A percentile compares a stretch with the other conserved stretches of the same genome.
These are phyloP conservation scores for Podosphaera xanthii DNA, from an alignment of 2,329 filamentous ascomycete genomes.

Conservation along the genomic window DNA sequence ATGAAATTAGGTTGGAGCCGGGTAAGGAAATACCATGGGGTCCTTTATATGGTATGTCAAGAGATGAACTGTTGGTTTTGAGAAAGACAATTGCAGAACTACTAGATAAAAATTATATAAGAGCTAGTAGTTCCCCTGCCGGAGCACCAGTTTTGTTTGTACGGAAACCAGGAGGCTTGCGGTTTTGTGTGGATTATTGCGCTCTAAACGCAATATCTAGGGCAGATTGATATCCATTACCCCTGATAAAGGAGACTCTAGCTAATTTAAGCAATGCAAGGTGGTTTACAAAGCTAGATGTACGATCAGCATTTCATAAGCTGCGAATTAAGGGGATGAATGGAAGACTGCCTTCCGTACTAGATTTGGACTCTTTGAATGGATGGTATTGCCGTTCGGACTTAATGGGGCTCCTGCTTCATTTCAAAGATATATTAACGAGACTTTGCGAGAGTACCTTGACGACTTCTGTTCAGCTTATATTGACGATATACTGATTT, in stretches of 20 bases:
- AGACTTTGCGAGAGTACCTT: not conserved
- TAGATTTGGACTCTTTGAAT: not conserved
- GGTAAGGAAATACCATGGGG: no score
- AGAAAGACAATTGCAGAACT: no score
- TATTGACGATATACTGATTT: not conserved
- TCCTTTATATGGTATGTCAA: no score
- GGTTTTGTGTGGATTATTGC: no score
- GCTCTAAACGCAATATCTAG: no score
- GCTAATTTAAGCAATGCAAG: not conserved
- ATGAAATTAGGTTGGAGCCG: no score
- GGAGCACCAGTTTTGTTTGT: no score
- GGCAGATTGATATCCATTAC: not conserved
- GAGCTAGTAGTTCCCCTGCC: no score
- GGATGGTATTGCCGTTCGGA: not conserved
- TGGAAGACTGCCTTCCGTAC: not conserved
- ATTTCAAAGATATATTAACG: no score
- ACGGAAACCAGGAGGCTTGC: no score
- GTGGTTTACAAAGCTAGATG: not conserved
- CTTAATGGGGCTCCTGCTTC: not conserved
- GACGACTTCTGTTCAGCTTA: not conserved
- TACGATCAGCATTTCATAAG: not conserved
- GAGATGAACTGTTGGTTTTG: no score
- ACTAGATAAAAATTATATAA: no score
- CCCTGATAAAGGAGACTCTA: not conserved
- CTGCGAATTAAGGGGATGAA: not conserved